Conservation (phyloP, 805 yeast genomes). For the Brettanomyces bruxellensis region DNA sequence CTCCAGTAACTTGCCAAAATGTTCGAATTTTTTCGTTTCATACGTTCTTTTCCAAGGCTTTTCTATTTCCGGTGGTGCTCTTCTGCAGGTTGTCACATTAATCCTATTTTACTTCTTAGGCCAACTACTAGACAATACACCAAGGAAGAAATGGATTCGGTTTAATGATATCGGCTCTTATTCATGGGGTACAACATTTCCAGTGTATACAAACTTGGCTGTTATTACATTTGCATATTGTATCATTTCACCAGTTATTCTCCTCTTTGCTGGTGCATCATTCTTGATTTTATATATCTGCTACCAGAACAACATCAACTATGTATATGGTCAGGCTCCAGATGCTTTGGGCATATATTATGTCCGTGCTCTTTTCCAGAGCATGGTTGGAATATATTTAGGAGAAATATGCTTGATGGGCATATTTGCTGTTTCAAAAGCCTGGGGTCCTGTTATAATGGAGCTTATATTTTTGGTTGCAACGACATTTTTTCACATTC, state of each 20-base stretch:
- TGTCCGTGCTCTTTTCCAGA: constrained; percentile 83
- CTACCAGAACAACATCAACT: constrained; percentile 67
- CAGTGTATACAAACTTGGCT: constrained; percentile 64
- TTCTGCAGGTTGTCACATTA: constrained; percentile 53
- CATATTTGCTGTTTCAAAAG: constrained; percentile 78
- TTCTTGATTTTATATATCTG: constrained; percentile 70
- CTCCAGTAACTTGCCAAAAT: constrained; percentile 61
- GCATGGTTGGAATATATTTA: constrained; percentile 78
- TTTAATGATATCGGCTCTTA: constrained; percentile 43
- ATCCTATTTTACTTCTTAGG: constrained; percentile 54
- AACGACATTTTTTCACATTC: constrained; percentile 63
- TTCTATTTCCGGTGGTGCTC: constrained; percentile 52
- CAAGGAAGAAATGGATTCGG: constrained; percentile 58
- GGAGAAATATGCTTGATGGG: constrained; percentile 86
- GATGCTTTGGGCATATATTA: constrained; percentile 79
- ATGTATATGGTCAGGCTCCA: constrained; percentile 55
- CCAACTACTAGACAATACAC: constrained; percentile 46
- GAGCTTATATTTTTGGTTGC: constrained; percentile 55
- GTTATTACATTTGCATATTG: constrained; percentile 61
- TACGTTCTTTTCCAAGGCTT: constrained; percentile 64
- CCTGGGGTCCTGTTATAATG: constrained; percentile 89
- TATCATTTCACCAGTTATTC: constrained; percentile 73
- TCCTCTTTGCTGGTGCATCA: constrained; percentile 63
- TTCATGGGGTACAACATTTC: constrained; percentile 71
- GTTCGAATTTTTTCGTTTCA: constrained; percentile 66